Percentiles rank a stretch among this genome's conserved stretches.
phyloP scores from a whole-genome alignment of 441 rosid genomes.

The Bocquillonia castaneifolia region DNA sequence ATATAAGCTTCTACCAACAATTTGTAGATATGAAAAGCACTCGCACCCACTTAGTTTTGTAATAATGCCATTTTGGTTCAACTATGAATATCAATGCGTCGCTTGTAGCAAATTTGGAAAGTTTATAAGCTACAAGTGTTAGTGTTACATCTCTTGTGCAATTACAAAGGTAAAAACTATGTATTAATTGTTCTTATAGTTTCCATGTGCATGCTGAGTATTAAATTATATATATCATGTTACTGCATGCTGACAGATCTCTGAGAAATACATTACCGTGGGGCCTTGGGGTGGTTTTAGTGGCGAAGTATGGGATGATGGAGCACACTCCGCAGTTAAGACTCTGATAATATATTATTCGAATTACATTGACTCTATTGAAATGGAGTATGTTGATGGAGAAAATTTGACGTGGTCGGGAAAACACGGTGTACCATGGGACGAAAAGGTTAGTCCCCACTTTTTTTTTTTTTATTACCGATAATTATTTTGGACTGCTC shows the following conservation, averaged over 20 bases:
- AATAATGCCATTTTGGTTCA: background rate
- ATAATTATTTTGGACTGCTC: too few species aligned
- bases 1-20: slow-evolving; percentile 1
- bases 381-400: too few species aligned
- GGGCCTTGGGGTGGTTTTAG: slow-evolving; percentile 87
- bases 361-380: too few species aligned
- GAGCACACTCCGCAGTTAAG: slow-evolving; percentile 50
- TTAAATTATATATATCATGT: background rate
- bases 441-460: too few species aligned
- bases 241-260: too few species aligned
- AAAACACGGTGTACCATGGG: too few species aligned
- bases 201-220: slow-evolving; percentile 40
- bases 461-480: too few species aligned
- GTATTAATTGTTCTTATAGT: background rate
- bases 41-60: background rate
- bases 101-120: background rate
- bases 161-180: background rate
- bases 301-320: slow-evolving; percentile 70
- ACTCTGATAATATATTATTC: slow-evolving; percentile 46
- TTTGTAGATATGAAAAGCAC: background rate
- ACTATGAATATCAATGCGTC: background rate
- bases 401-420: too few species aligned
- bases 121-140: background rate
- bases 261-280: slow-evolving; percentile 39
- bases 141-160: background rate